phyloP scores from a whole-genome alignment of 805 yeast species.

The Candida stauntonica region DNA sequence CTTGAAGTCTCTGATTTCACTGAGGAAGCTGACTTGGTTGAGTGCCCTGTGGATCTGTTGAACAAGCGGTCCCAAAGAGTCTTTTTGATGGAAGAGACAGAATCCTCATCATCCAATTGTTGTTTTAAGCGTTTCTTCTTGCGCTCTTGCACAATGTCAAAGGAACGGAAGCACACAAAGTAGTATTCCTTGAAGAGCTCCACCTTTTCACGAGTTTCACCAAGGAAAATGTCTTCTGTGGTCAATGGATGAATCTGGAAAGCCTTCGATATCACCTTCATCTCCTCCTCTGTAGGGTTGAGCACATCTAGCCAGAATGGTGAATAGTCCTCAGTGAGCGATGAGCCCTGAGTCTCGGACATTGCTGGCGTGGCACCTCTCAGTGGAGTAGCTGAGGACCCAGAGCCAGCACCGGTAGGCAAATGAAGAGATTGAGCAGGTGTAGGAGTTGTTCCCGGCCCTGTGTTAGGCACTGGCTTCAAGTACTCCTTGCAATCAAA shows the following conservation, averaged over 20 bases:
- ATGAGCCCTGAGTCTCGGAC: conserved; percentile 12
- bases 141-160: conserved; percentile 75
- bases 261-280: conserved; percentile 85
- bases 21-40: conserved; percentile 10
- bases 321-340: conserved; percentile 31
- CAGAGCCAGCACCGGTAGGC: background rate
- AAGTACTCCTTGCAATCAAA: conserved; percentile 44
- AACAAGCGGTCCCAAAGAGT: conserved; percentile 10
- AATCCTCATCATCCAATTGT: background rate
- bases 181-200: conserved; percentile 89
- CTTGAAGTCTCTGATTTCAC: conserved; percentile 22
- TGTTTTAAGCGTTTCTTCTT: conserved; percentile 31
- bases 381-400: conserved; percentile 9
- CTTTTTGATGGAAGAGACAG: conserved; percentile 5
- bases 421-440: too few species aligned
- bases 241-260: conserved; percentile 96
- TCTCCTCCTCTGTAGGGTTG: conserved; percentile 94
- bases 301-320: conserved; percentile 94
- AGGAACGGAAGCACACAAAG: conserved; percentile 83
- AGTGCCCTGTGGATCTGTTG: conserved; percentile 14
- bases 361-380: conserved; percentile 5
- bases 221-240: conserved; percentile 88
- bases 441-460: background rate
- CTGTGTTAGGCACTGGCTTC: conserved; percentile 1
- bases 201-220: conserved; percentile 93